Evolutionary conservation across 1,284 basidiomycete genomes (phyloP), one percentile per base, ranked within the genome.

Genomic region (Crucibulum cyathiforme): DNA sequence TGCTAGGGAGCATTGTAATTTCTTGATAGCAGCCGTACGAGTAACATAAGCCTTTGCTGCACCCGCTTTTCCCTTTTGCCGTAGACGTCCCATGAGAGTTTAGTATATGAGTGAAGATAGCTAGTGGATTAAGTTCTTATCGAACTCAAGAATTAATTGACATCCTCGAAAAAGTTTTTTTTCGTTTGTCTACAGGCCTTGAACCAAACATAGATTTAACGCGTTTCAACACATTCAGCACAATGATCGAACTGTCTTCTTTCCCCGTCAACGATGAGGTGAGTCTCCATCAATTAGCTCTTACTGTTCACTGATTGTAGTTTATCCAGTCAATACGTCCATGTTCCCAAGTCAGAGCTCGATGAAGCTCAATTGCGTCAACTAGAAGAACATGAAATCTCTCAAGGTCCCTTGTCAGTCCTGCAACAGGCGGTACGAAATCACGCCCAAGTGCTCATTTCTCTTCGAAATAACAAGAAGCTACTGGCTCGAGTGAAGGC

Each of bases 381-480:
- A 72, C 83, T 99, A 63, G 97, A 99, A 79, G 95, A 98, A 76
- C 95, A 96, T 73, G 95, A 98, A 81, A 97, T 98, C 78, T 95
- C 93, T 61, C 96, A 98, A 79, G 96, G 96, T 13, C 96, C 97
- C 35, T 80, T 99, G 69, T 97, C 95, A n/a, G 97, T 99, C 53
- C 85, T 99, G 47, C 98, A 99, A 77, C 95, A 98, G 77, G 94
- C 96, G 39, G 98, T 99, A 65, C 88, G 98, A 77, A 98, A 98
- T 78, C 95, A 98, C 77, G 92, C 95, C 8, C 98, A 99, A 81
- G 94, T 99, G 67, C 88, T 99, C 63, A 97, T 99, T 72, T 96
- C 96, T 35, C 84, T 99, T 61, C 85, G 98, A 70, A 99, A 99
- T 83, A 98, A 99, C 86, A 98, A 98, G 81, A 99, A 99, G 79